Conservation (phyloP, 23 red algal species). For the Gracilaria domingensis region DNA sequence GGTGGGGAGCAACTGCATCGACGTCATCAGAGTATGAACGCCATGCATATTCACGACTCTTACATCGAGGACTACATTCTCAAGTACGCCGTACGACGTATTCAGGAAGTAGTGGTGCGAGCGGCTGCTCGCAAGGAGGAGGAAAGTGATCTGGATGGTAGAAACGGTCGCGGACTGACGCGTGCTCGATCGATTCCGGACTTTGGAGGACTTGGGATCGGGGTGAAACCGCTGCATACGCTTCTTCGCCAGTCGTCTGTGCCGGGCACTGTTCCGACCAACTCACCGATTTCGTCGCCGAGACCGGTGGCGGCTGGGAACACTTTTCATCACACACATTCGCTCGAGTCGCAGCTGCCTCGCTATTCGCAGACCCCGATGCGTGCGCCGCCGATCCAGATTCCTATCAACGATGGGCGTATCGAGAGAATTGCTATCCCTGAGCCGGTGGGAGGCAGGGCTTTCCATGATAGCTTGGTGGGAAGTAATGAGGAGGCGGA, state of each 20-base stretch:
- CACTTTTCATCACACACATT: neutral
- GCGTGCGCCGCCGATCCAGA: slow-evolving; percentile 43
- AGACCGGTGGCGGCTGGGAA: slow-evolving; percentile 11
- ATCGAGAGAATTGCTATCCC: slow-evolving; percentile 60
- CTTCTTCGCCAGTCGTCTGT: slow-evolving; percentile 13
- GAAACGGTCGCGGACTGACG: slow-evolving; percentile 8
- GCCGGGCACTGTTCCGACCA: slow-evolving; percentile 16
- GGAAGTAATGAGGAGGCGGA: neutral
- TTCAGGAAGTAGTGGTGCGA: slow-evolving; percentile 43
- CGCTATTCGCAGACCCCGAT: slow-evolving; percentile 7
- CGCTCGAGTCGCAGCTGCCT: slow-evolving; percentile 37
- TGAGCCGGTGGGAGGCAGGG: neutral
- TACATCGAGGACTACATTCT: slow-evolving; percentile 61
- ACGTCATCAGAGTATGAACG: slow-evolving; percentile 63
- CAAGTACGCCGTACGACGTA: slow-evolving; percentile 60
- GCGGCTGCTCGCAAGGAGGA: slow-evolving; percentile 47
- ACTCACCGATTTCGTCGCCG: slow-evolving; percentile 13
- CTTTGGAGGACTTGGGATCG: slow-evolving; percentile 41
- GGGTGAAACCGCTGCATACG: slow-evolving; percentile 57
- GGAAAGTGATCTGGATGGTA: neutral
- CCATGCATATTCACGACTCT: slow-evolving; percentile 42
- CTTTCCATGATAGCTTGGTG: slow-evolving; percentile 4
- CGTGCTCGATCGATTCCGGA: slow-evolving; percentile 68
- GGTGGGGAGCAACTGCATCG: slow-evolving; percentile 31
- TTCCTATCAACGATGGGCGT: slow-evolving; percentile 58